These are phyloP conservation scores for Dictyostelium intermedium DNA, from an alignment of 78 protist genomes.

Conservation along the genomic window DNA sequence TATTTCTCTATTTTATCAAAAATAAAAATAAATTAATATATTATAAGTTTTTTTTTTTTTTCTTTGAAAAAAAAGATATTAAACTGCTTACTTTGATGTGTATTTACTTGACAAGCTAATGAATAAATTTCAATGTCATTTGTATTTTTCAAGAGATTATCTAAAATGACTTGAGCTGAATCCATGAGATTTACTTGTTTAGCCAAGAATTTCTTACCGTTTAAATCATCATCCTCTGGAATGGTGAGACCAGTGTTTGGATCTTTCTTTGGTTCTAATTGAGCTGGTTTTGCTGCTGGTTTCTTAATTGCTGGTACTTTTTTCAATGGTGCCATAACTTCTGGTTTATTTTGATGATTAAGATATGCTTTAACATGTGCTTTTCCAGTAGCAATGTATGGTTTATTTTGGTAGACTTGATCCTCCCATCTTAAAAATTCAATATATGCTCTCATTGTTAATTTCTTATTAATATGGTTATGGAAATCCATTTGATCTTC, in stretches of 20 bases:
- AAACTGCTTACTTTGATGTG: not conserved
- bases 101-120: conserved; percentile 34
- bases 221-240: conserved; percentile 36
- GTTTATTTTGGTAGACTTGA: not conserved
- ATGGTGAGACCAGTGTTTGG: not conserved
- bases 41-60: too few relatives aligned
- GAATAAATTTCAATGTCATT: conserved; percentile 14
- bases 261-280: not conserved
- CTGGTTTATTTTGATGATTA: not conserved
- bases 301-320: conserved; percentile 17
- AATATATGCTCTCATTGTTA: conserved; percentile 93
- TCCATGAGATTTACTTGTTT: not conserved
- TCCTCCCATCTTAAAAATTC: conserved; percentile 78
- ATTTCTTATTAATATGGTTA: conserved; percentile 91
- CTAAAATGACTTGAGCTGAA: not conserved
- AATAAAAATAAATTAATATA: not conserved
- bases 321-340: not conserved
- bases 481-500: conserved; percentile 98
- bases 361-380: not conserved
- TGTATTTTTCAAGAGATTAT: conserved; percentile 18
- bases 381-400: not conserved
- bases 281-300: not conserved
- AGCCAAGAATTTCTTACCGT: conserved; percentile 34
- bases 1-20: not conserved
- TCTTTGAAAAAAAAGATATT: not conserved